These are phyloP conservation scores for Mangifera indica DNA, from an alignment of 345 rosid genomes.

Conservation along the genomic window DNA sequence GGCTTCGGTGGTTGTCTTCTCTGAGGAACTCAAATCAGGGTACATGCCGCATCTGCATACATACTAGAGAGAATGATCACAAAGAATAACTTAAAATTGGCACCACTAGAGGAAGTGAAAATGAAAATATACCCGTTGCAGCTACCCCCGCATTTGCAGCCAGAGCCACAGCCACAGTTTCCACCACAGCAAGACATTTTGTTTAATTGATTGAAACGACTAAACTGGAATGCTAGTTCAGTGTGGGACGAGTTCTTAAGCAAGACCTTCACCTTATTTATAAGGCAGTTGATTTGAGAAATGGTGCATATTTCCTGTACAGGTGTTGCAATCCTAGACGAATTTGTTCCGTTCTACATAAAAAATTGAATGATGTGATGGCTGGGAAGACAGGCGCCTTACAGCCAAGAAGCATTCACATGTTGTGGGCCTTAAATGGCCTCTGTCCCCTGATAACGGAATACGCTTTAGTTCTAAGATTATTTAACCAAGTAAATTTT, in stretches of 20 bases:
- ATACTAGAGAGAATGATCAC: neutral
- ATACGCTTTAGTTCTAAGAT: constrained; percentile 11
- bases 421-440: constrained; percentile 34
- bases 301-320: constrained; percentile 26
- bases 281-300: neutral
- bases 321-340: constrained; percentile 26
- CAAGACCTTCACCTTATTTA: constrained; percentile 1
- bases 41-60: constrained; percentile 35
- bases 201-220: neutral
- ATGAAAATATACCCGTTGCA: constrained; percentile 29
- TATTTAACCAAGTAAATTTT: too few relatives aligned
- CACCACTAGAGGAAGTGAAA: neutral
- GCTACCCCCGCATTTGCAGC: constrained; percentile 41
- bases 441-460: constrained; percentile 30
- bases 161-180: constrained; percentile 43
- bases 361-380: neutral
- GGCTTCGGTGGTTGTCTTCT: constrained; percentile 32
- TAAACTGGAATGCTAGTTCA: neutral
- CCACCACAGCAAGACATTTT: constrained; percentile 42
- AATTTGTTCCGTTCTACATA: neutral
- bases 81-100: neutral
- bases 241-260: neutral
- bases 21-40: constrained; percentile 42
- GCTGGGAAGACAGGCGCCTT: neutral
- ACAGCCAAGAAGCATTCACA: neutral